Evolutionary conservation across 2,329 filamentous ascomycete species (phyloP), one percentile per base, ranked within the genome.

Genomic region (Colletotrichum sp.): DNA sequence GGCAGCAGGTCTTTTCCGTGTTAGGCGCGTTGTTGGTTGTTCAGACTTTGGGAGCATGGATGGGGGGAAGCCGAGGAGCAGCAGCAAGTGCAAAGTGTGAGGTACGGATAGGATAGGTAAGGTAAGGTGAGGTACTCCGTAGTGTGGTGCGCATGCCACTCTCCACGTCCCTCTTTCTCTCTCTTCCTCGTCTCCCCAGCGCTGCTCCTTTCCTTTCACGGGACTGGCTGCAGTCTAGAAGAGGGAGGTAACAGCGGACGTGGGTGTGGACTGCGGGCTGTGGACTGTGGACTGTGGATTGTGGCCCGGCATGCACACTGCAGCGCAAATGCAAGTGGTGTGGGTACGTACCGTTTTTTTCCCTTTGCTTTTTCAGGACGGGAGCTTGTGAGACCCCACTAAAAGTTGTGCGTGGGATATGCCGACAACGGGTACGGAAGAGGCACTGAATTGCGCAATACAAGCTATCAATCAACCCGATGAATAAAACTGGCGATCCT

Each of bases 341-440:
- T 60, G 66, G 66, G 32, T 48, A 67, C 72, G 69, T 72, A 72
- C 62, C 61, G 52, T 52, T 62, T 21, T 43, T 62, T 55, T n/a
- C 24, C 18, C 16, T 62, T 65, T 68, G 43, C 70, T 73, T 73
- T 75, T 73, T 38, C 55, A 55, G 55, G 73, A 43, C 64, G 64
- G 69, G 64, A 75, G 62, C 73, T 75, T 73, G 62, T 32, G 38
- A 58, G 62, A 36, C 34, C 26, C 70, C 70, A 75, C 70, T 58
- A 60, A 43, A 56, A 75, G n/a, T 75, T 75, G 21, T 75, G 73
- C 69, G 28, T 68, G 38, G 64, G 64, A 73, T 75, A 75, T 75
- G 73, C 73, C 73, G 64, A 73, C 73, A 72, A 72, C 72, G 68
- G 68, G 60, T 70, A 15, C 56, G 66, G 48, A 68, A 58, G 28